A percentile compares a stretch with the other conserved stretches of the same genome.
These are phyloP conservation scores for Chrysochromulina tobinii DNA, from an alignment of 78 protist species.

Conservation along the genomic window DNA sequence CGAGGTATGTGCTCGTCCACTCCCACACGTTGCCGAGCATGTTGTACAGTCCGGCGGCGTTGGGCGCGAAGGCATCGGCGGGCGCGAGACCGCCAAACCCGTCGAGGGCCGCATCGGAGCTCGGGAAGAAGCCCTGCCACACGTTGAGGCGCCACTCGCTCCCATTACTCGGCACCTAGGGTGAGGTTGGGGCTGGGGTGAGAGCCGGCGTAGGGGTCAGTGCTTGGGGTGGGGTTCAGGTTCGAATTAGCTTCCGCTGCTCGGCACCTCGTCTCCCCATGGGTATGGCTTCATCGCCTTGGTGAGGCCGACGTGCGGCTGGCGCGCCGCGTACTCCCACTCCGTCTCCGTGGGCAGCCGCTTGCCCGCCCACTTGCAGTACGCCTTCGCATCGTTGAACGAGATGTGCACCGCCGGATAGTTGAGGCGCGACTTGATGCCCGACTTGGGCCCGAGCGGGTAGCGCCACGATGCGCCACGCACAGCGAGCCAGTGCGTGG, in stretches of 20 bases:
- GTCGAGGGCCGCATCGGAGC: background rate
- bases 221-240: too few species aligned
- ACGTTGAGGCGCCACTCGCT: constrained; percentile 6
- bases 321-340: constrained; percentile 21
- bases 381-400: constrained; percentile 23
- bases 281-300: background rate
- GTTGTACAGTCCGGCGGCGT: constrained; percentile 18
- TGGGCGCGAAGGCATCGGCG: background rate
- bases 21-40: constrained; percentile 40
- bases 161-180: background rate
- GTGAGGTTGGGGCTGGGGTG: background rate
- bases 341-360: constrained; percentile 36
- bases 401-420: constrained; percentile 31
- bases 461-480: constrained; percentile 5
- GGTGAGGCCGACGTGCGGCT: background rate
- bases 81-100: background rate
- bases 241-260: background rate
- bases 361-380: constrained; percentile 37
- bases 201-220: background rate
- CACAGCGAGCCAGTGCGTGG: constrained; percentile 30
- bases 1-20: background rate
- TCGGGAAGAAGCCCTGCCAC: constrained; percentile 28
- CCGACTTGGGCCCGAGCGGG: constrained; percentile 33
- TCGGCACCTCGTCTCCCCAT: background rate
- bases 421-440: background rate